Base-by-base conservation (phyloP, 768 basidiomycete species). In the Kwoniella shandongensis region DNA sequence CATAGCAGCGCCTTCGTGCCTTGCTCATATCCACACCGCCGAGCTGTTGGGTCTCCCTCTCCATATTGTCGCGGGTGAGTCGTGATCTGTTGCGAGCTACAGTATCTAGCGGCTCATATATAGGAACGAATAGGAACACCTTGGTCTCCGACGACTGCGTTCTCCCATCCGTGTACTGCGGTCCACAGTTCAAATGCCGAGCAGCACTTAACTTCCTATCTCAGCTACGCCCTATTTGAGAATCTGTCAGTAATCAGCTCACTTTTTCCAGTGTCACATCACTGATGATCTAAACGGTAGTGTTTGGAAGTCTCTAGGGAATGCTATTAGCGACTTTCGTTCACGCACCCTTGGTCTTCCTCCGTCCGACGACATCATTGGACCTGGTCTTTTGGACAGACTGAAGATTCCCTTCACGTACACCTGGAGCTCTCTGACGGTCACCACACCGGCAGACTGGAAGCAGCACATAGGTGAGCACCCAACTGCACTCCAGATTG, bases 371-470 rank as follows among this genome's bases (percentile, higher is more conserved):
- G 41, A 81, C 17, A 75, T 79, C 8, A 78, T 79, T 2, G 84
- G 83, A 0, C 80, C 83, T 8, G 78, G 81, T 30, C 67, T 85
- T 8, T 61, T 81, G 2, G 84, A 86, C 60, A 76, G 80, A 10
- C 67, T 84, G 27, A 82, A 82, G 58, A 72, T 85, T 2, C 85
- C 85, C 2, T 84, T 81, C 80, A 84, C 83, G 3, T 86, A 85
- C 64, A 84, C 83, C 62, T 83, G 85, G 80, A 83, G 81, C 44
- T 80, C 82, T 2, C 77, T 80, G 0, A 62, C 85, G 18, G 82
- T 85, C 0, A 82, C 83, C 0, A 84, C 83, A 62, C 84, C 85
- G 0, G 57, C 75, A 15, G 85, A 85, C 70, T 86, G 85, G 85
- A 83, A 80, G 58, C 82, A 81, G 53, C 76, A 84, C 65, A 84